A percentile compares a stretch with the other conserved stretches of the same genome.
phyloP scores from a whole-genome alignment of 305 asterid genomes.

The Rubia occidens region DNA sequence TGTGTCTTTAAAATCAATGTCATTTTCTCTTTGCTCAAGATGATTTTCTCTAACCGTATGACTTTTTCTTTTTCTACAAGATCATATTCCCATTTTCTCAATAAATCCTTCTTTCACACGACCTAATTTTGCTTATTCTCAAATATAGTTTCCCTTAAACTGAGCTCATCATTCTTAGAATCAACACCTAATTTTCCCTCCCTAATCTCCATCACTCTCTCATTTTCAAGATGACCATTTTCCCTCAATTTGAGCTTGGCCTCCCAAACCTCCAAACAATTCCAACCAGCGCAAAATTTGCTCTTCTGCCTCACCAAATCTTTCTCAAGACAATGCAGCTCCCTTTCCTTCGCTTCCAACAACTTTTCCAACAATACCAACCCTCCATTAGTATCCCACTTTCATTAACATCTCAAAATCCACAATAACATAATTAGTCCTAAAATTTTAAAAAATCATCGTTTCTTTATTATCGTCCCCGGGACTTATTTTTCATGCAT shows the following conservation, averaged over 20 bases:
- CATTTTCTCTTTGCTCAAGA: no score
- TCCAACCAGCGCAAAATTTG: not conserved
- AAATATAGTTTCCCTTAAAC: not conserved
- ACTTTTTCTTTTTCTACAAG: no score
- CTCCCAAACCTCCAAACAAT: not conserved
- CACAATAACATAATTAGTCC: no score
- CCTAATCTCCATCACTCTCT: not conserved
- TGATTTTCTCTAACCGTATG: no score
- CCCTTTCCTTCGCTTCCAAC: not conserved
- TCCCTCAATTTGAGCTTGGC: no score
- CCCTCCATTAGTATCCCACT: constrained; percentile 19
- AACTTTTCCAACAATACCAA: not conserved
- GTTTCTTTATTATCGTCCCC: not conserved
- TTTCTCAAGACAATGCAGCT: not conserved
- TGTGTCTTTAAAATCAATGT: no score
- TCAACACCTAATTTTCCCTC: not conserved
- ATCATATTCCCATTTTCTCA: not conserved
- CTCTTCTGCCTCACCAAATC: not conserved
- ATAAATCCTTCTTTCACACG: not conserved
- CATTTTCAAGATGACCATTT: not conserved
- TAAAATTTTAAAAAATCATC: no score
- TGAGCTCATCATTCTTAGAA: not conserved
- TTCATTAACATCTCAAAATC: constrained; percentile 12
- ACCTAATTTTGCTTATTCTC: not conserved
- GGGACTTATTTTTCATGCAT: no score